Conservation (phyloP, 2,329 filamentous ascomycete genomes). For the Tolypocladium endophyticum region DNA sequence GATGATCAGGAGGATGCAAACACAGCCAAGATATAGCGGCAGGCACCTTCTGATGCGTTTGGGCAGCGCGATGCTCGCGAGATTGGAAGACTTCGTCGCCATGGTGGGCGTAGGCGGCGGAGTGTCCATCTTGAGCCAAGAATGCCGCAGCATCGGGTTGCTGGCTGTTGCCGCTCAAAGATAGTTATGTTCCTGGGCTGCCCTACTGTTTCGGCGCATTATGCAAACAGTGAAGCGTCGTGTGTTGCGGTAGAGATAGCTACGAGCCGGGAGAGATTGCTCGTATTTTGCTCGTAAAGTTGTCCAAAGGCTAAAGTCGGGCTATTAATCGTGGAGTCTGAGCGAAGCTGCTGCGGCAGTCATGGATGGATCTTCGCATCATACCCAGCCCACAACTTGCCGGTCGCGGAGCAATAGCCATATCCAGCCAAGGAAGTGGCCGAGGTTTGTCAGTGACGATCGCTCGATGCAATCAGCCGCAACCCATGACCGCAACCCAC, state of each 20-base stretch:
- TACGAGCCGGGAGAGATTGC: background rate
- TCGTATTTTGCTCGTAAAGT: background rate
- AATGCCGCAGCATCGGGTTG: background rate
- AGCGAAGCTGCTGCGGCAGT: background rate
- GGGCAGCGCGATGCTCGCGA: constrained; percentile 27
- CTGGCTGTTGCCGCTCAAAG: background rate
- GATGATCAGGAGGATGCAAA: constrained; percentile 34
- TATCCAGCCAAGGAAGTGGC: background rate
- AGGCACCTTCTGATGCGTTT: constrained; percentile 37
- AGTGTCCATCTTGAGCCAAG: constrained; percentile 6
- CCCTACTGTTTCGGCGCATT: background rate
- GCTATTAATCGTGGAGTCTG: background rate
- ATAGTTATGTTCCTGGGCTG: background rate
- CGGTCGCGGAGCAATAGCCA: background rate
- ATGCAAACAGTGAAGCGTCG: background rate
- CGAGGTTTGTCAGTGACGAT: background rate
- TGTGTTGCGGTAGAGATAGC: background rate
- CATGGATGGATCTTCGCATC: background rate
- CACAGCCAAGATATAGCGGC: constrained; percentile 31
- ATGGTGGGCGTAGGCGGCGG: constrained; percentile 14
- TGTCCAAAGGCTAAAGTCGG: background rate
- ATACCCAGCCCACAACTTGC: background rate
- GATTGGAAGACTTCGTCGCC: constrained; percentile 13
- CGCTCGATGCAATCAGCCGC: background rate
- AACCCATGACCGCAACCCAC: too few relatives aligned